These are phyloP conservation scores for Paratinospora sagittata DNA, from an alignment of 164 flowering plant species.

Conservation along the genomic window DNA sequence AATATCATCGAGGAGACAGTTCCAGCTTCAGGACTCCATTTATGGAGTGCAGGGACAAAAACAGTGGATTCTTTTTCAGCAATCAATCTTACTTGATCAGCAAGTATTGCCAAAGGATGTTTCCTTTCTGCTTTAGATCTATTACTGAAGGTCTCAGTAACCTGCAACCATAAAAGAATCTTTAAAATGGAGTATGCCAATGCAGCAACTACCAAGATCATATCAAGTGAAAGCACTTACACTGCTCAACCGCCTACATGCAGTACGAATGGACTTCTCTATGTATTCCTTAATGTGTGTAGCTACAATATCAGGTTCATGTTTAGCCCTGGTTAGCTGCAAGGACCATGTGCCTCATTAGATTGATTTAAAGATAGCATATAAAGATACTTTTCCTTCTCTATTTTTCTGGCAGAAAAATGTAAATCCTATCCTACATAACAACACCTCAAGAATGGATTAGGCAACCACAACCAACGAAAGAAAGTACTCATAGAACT, in stretches of 20 bases:
- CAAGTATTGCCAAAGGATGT: slow-evolving; percentile 67
- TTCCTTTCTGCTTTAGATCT: slow-evolving; percentile 31
- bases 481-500: not conserved
- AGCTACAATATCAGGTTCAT: slow-evolving; percentile 21
- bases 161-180: slow-evolving; percentile 28
- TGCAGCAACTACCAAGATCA: not conserved
- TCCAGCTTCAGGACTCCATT: slow-evolving; percentile 59
- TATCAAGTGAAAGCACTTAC: slow-evolving; percentile 4
- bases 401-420: not conserved
- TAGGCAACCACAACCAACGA: not conserved
- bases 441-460: not conserved
- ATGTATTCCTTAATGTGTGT: slow-evolving; percentile 34
- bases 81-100: slow-evolving; percentile 51
- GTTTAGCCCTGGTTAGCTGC: slow-evolving; percentile 30
- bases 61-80: slow-evolving; percentile 49
- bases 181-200: slow-evolving; percentile 7
- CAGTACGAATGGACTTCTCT: slow-evolving; percentile 47
- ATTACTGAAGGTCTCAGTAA: slow-evolving; percentile 24
- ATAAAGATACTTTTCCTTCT: not conserved
- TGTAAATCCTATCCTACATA: not conserved
- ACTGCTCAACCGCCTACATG: slow-evolving; percentile 46
- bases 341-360: slow-evolving; percentile 1
- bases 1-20: slow-evolving; percentile 37
- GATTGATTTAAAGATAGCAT: not conserved
- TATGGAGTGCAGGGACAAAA: slow-evolving; percentile 50